Evolutionary conservation across 2,329 filamentous ascomycete genomes (phyloP), one percentile per base, ranked within the genome.

Genomic region (Neonectria hederae): DNA sequence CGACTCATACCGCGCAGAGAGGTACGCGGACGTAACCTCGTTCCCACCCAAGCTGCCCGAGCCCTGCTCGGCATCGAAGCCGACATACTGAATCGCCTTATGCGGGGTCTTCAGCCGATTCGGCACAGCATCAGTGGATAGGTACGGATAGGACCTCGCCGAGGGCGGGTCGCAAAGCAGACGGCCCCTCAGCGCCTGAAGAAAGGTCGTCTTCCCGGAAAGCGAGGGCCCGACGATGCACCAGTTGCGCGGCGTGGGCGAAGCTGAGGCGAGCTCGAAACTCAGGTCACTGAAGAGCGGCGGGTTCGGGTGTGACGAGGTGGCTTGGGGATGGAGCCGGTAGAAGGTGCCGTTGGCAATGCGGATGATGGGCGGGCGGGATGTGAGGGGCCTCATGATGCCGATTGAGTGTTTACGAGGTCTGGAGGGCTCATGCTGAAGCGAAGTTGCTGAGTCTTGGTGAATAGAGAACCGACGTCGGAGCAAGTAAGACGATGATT

Each of bases 1-100:
- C 63, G 92, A 94, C 83, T 99, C 96, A 77, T 98, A 99, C 42
- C 96, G 86, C 17, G 94, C 94, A 63, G 92, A 94, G 19, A 98
- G 81, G 76, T 97, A 97, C 5, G 93, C 90, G 21, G 92, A 91
- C n/a, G 88, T 84, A 0, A 86, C 84, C 6, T 84, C 83, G n/a
- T 82, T 81, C 2, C 86, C 84, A 2, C 85, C 84, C 6, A 86
- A 80, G 0, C 75, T 73, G 14, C 87, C 80, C 53, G 83, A 80
- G 6, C 85, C 84, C 26, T 88, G 85, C 70, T 94, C 92, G 2
- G 88, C 89, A 74, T 93, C 92, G 74, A 98, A 98, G 0, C 96
- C 95, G 10, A 98, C 94, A 82, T 97, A 95, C 71, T 90, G 90
- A 62, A 99, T 91, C 0, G 93, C 93, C 68, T 84, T 84, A 13